Conservation (phyloP, 1,284 basidiomycete genomes). For the Rhodotorula mucilaginosa region DNA sequence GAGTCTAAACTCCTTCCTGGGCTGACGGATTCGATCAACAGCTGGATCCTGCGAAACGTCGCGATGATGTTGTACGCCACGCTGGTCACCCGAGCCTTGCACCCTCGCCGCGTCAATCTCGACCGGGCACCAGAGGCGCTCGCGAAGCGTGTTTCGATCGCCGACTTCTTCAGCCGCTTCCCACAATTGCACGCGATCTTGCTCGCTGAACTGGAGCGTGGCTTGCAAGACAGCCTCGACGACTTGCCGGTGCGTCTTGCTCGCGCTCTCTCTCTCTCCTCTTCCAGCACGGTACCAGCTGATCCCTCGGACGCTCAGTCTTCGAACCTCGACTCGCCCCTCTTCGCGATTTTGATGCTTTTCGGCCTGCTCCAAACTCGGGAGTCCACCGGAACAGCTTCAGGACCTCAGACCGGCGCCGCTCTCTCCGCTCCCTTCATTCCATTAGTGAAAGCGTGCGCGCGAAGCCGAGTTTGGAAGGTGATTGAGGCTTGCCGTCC, state of each 20-base stretch:
- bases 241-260: constrained; percentile 22
- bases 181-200: constrained; percentile 28
- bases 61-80: constrained; percentile 49
- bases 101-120: constrained; percentile 34
- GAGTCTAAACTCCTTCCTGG: neutral
- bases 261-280: too few relatives aligned
- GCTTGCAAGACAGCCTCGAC: constrained; percentile 26
- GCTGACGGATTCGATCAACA: neutral
- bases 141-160: constrained; percentile 20
- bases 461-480: constrained; percentile 38
- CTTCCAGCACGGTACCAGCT: neutral
- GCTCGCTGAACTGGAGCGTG: constrained; percentile 27
- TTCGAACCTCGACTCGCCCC: constrained; percentile 31
- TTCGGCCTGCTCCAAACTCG: constrained; percentile 36
- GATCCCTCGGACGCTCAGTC: constrained; percentile 12
- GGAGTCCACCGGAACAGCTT: neutral
- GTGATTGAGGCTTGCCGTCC: constrained; percentile 1
- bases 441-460: constrained; percentile 27
- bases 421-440: constrained; percentile 19
- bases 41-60: constrained; percentile 50
- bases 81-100: constrained; percentile 47
- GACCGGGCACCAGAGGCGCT: constrained; percentile 29
- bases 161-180: constrained; percentile 38
- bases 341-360: constrained; percentile 41
- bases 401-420: neutral